Evolutionary conservation across 1,284 basidiomycete genomes (phyloP).

Genomic region (Rhodotorula glutinis): DNA sequence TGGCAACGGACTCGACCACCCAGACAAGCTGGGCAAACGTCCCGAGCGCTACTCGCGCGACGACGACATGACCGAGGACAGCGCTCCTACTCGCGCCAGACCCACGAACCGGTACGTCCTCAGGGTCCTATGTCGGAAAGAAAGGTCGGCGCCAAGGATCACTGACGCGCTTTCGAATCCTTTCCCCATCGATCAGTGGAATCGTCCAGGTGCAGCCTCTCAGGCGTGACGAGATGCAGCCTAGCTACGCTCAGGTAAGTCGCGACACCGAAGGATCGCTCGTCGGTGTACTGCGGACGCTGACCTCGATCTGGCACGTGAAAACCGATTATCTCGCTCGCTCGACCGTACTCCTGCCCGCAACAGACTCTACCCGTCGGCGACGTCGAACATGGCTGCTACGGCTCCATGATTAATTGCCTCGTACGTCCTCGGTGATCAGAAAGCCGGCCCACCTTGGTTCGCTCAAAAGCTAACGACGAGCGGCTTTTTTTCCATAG

Average conservation of each 20-base stretch:
- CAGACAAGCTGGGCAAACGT: not conserved
- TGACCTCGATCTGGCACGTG: too few species aligned
- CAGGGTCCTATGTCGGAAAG: not conserved
- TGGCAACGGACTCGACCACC: not conserved
- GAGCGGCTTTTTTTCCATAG: not conserved
- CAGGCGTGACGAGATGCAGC: conserved; percentile 49
- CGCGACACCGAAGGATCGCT: conserved; percentile 42
- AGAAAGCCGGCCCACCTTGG: too few species aligned
- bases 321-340: conserved; percentile 3
- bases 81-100: not conserved
- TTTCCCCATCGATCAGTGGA: conserved; percentile 3
- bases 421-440: conserved; percentile 38
- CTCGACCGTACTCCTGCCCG: not conserved
- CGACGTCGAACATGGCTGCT: conserved; percentile 69
- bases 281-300: too few species aligned
- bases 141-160: not conserved
- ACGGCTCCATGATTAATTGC: conserved; percentile 73
- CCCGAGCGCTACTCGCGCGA: not conserved
- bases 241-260: conserved; percentile 83
- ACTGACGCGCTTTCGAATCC: not conserved
- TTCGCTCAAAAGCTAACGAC: too few species aligned
- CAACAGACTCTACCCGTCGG: conserved; percentile 23
- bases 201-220: conserved; percentile 34
- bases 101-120: not conserved
- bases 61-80: not conserved